Evolutionary conservation across 1,284 basidiomycete genomes (phyloP).

Genomic region (Cutaneotrichosporon arboriforme): DNA sequence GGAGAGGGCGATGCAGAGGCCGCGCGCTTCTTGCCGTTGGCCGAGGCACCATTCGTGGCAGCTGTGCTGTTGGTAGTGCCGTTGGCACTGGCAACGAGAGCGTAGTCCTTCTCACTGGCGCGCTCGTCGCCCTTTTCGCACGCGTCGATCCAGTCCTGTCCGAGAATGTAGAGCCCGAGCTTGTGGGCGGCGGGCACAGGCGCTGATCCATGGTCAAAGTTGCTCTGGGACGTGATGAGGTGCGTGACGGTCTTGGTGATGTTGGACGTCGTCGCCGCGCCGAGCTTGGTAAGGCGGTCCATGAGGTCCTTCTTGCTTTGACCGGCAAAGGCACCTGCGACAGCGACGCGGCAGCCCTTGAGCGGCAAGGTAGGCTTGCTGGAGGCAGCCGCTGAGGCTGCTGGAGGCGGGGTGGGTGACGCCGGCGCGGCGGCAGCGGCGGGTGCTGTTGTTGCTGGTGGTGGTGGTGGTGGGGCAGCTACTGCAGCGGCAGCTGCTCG

Average conservation of each 20-base stretch:
- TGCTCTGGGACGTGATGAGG: slow-evolving; percentile 7
- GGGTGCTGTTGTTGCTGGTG: neutral
- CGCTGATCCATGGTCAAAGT: neutral
- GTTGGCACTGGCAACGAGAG: neutral
- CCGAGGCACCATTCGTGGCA: too few species aligned
- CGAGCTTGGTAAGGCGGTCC: slow-evolving; percentile 7
- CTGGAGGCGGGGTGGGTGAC: neutral
- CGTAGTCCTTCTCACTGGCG: slow-evolving; percentile 6
- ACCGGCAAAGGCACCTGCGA: slow-evolving; percentile 9
- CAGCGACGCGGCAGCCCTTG: slow-evolving; percentile 7
- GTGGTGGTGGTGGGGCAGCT: slow-evolving; percentile 2
- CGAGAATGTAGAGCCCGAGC: slow-evolving; percentile 4
- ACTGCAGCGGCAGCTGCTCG: slow-evolving; percentile 8
- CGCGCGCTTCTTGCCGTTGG: slow-evolving; percentile 11
- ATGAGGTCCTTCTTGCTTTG: slow-evolving; percentile 1
- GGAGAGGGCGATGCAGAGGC: neutral
- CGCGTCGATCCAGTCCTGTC: slow-evolving; percentile 12
- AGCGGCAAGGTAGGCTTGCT: slow-evolving; percentile 4
- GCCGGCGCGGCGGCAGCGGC: slow-evolving; percentile 5
- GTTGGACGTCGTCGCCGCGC: slow-evolving; percentile 2
- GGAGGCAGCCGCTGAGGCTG: neutral
- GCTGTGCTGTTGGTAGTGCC: neutral
- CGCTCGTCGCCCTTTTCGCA: slow-evolving; percentile 4
- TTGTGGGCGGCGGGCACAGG: neutral
- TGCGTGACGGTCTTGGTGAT: slow-evolving; percentile 17